Conservation (phyloP, 768 basidiomycete genomes). For the Boletales sp. region DNA sequence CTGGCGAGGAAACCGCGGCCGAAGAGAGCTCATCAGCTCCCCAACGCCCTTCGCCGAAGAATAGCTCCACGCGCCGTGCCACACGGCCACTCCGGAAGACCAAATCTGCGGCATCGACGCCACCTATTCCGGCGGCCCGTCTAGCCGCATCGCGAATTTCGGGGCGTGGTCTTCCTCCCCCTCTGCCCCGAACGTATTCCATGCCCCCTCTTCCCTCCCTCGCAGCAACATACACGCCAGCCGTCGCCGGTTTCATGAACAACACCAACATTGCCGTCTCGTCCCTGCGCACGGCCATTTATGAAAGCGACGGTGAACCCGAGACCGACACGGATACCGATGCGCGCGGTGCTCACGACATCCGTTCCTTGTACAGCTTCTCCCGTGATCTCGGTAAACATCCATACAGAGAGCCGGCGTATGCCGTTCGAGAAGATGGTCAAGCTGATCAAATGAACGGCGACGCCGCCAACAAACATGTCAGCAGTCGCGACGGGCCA, state of each 20-base stretch:
- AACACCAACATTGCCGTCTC: slow-evolving; percentile 36
- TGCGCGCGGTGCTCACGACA: slow-evolving; percentile 21
- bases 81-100: slow-evolving; percentile 32
- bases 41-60: slow-evolving; percentile 25
- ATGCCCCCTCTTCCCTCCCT: slow-evolving; percentile 31
- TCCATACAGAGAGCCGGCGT: slow-evolving; percentile 20
- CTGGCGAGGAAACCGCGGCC: slow-evolving; percentile 21
- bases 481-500: slow-evolving; percentile 12
- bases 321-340: slow-evolving; percentile 33
- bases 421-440: slow-evolving; percentile 22
- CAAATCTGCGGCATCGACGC: slow-evolving; percentile 34
- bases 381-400: slow-evolving; percentile 29
- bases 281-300: slow-evolving; percentile 32
- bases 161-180: slow-evolving; percentile 27
- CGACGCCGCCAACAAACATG: slow-evolving; percentile 16
- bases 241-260: slow-evolving; percentile 28
- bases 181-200: slow-evolving; percentile 32
- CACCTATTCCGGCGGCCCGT: slow-evolving; percentile 31
- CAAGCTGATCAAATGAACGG: slow-evolving; percentile 19
- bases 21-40: slow-evolving; percentile 20
- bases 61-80: slow-evolving; percentile 21
- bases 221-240: slow-evolving; percentile 23
- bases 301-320: slow-evolving; percentile 32
- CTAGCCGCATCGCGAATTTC: slow-evolving; percentile 31
- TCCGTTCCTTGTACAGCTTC: slow-evolving; percentile 33